Evolutionary conservation across 129 eudicot species (phyloP).

Genomic region (Chrysanthemum makinoi): DNA sequence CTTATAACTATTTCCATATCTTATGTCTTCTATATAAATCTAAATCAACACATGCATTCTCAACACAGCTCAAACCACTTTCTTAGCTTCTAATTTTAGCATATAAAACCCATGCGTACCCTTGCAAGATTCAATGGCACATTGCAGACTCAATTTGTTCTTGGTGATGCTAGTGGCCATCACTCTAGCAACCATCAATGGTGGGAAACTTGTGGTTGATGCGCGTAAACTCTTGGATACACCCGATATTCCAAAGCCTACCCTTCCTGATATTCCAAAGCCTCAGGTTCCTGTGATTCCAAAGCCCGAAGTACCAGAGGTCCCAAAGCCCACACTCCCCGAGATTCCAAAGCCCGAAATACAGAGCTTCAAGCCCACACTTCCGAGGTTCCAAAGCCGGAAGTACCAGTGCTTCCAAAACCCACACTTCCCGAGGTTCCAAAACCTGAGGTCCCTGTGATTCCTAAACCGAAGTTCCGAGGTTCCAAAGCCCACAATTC

Average conservation of each 20-base stretch:
- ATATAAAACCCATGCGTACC: not conserved
- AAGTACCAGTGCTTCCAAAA: not conserved
- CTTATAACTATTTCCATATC: not conserved
- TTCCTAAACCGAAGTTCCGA: constrained; percentile 10
- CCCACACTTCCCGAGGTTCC: constrained; percentile 6
- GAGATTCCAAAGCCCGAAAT: not conserved
- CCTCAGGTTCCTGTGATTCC: constrained; percentile 17
- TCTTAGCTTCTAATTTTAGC: not conserved
- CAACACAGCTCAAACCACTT: constrained; percentile 11
- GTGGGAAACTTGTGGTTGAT: constrained; percentile 4
- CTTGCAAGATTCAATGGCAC: constrained; percentile 12
- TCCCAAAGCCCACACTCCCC: constrained; percentile 7
- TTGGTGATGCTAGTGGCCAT: constrained; percentile 12
- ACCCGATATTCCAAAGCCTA: constrained; percentile 17
- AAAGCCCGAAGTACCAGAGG: constrained; percentile 12
- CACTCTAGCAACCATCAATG: constrained; percentile 16
- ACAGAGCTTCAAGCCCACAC: not conserved
- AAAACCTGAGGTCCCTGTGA: constrained; percentile 9
- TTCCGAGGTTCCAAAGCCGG: constrained; percentile 21
- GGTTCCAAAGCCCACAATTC: constrained; percentile 7
- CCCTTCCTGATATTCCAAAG: constrained; percentile 4
- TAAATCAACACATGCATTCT: not conserved
- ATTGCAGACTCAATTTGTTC: constrained; percentile 9
- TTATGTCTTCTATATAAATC: constrained; percentile 19
- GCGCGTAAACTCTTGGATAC: constrained; percentile 23